These are phyloP conservation scores for Exophiala mesophila DNA, from an alignment of 2,329 filamentous ascomycete species.

Conservation along the genomic window DNA sequence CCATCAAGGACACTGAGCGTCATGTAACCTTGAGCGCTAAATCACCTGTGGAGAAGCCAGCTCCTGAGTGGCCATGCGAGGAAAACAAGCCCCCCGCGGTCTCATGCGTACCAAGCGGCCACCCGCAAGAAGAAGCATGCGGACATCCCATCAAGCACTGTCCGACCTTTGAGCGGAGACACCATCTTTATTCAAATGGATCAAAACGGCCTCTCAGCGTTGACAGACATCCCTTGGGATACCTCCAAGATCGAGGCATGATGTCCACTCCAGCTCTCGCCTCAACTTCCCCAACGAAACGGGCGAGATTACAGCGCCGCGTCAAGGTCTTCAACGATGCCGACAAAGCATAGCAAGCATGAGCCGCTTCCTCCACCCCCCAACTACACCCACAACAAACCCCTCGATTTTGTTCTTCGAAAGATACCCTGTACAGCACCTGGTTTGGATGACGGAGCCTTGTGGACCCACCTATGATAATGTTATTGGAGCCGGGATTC, in stretches of 20 bases:
- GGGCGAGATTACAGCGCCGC: conserved; percentile 14
- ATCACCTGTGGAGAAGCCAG: background rate
- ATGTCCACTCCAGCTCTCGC: conserved; percentile 11
- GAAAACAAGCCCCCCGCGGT: background rate
- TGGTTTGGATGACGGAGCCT: no score
- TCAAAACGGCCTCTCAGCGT: conserved; percentile 5
- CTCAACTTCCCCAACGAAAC: conserved; percentile 11
- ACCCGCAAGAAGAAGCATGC: no score
- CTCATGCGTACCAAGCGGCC: no score
- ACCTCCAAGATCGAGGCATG: conserved; percentile 11
- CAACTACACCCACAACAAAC: no score
- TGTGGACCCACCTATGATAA: no score
- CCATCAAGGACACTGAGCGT: background rate
- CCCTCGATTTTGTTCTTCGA: no score
- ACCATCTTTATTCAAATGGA: conserved; percentile 5
- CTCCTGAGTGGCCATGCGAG: no score
- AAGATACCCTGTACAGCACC: background rate
- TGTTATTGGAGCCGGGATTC: no score
- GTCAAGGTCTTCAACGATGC: conserved; percentile 10
- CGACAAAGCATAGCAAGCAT: conserved; percentile 1
- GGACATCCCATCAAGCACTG: conserved; percentile 8
- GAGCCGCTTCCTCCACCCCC: conserved; percentile 1
- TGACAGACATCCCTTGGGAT: conserved; percentile 9
- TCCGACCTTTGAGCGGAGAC: conserved; percentile 19
- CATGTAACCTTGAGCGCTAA: no score